Base-by-base conservation (phyloP, 352 stramenopile species). In the Phytophthora melonis region DNA sequence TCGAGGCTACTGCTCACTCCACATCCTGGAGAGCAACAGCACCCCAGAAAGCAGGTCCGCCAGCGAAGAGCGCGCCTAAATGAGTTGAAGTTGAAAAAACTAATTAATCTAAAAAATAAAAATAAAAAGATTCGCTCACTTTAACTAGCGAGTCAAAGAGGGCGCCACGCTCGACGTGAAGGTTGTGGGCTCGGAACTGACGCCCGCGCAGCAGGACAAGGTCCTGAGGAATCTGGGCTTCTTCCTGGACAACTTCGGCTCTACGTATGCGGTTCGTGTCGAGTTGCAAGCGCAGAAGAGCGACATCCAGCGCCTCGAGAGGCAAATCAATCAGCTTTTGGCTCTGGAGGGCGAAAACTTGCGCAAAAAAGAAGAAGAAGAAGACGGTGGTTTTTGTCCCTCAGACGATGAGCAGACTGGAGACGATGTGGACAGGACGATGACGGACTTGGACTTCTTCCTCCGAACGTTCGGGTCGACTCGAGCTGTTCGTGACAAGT, bases 201-300 rank as follows among this genome's bases (percentile, higher is more conserved):
- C 54, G 14, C 54, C 54, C 19, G 16, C 6, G 18, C 43, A 50
- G 43, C 47, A 54, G 7, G 39, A n/a, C 13, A 23, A 57, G 23
- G 34, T 25, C 10, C 34, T 57, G 10, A 10, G 3, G 10, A 23
- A 39, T 13, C 21, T 57, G 16, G 50, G 11, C 21, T 34, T 36
- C 50, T 57, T 57, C 23, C 50, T 57, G 23, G 21, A 23, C 14
- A 25, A 57, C 23, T 57, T 57, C 23, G 23, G 50, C 50, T 36
- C 50, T 7, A 39, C 50, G 50, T 25, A 25, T 7, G 50, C 50
- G 16, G 50, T 55, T 10, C 49, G 60, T 13, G 3, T 23, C 9
- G 43, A 53, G 49, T n/a, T 68, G 36, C 23, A 52, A 16, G 25
- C 39, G 50, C 47, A 68, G 50, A 14, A 66, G 45, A 36, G 5